Evolutionary conservation across 495 filamentous ascomycete species (phyloP).

Genomic region (Diplogelasinospora grovesii): DNA sequence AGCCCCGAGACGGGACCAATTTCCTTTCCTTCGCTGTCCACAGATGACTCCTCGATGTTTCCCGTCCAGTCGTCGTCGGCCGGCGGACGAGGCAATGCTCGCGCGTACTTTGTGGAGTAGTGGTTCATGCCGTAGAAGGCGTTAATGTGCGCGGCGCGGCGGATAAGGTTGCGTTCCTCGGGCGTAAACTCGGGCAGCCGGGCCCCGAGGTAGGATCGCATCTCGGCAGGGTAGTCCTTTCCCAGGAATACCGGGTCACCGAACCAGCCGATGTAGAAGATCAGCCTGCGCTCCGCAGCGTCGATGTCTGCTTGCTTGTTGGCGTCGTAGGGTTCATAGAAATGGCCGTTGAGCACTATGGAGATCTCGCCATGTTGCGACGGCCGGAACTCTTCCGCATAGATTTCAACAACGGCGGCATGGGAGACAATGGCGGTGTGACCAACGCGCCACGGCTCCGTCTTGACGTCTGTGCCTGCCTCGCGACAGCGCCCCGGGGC

Average conservation of each 20-base stretch:
- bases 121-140: constrained; percentile 86
- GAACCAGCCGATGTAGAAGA: constrained; percentile 62
- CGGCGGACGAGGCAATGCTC: constrained; percentile 51
- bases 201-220: constrained; percentile 65
- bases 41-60: constrained; percentile 60
- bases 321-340: constrained; percentile 50
- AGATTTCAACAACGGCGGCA: constrained; percentile 55
- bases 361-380: constrained; percentile 53
- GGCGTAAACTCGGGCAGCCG: constrained; percentile 58
- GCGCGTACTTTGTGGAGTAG: constrained; percentile 77
- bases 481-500: constrained; percentile 55
- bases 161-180: constrained; percentile 59
- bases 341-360: constrained; percentile 58
- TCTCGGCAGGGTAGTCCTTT: constrained; percentile 62
- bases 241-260: constrained; percentile 71
- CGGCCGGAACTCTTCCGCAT: constrained; percentile 61
- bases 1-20: constrained; percentile 71
- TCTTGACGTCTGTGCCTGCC: constrained; percentile 49
- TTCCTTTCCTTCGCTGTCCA: constrained; percentile 59
- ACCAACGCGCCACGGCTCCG: constrained; percentile 55
- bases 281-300: constrained; percentile 56
- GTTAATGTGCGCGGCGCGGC: constrained; percentile 57
- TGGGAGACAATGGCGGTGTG: constrained; percentile 56
- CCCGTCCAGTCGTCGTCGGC: constrained; percentile 63
- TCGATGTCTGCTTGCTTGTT: constrained; percentile 50